Evolutionary conservation across 1,284 basidiomycete species (phyloP).

Genomic region (Trametes pubescens): DNA sequence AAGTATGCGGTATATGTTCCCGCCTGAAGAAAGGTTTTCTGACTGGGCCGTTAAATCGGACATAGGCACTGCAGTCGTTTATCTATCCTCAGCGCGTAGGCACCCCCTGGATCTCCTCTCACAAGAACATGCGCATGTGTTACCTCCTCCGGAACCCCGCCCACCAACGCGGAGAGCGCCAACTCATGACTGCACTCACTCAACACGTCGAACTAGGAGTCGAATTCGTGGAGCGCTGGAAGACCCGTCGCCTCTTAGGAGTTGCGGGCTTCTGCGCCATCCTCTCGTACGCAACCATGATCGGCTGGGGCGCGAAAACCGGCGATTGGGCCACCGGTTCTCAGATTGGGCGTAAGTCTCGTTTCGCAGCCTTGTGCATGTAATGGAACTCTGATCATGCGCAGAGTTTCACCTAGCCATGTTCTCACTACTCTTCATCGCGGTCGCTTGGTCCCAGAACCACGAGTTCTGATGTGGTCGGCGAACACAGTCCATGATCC

Average conservation of each 20-base stretch:
- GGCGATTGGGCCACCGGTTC: conserved; percentile 28
- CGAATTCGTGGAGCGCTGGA: conserved; percentile 35
- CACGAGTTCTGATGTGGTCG: not conserved
- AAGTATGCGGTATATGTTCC: not conserved
- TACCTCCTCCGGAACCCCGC: conserved; percentile 29
- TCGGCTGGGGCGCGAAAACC: conserved; percentile 18
- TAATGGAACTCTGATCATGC: not conserved
- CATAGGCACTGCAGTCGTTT: conserved; percentile 25
- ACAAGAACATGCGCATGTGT: conserved; percentile 33
- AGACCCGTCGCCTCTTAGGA: conserved; percentile 21
- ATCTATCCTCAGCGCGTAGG: conserved; percentile 35
- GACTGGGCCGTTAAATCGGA: not conserved
- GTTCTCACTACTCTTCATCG: conserved; percentile 1
- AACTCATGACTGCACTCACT: conserved; percentile 30
- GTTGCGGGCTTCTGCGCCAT: conserved; percentile 10
- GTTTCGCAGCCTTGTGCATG: too few relatives aligned
- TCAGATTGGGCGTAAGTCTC: conserved; percentile 27
- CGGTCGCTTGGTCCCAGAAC: not conserved
- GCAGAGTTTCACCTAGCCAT: not conserved
- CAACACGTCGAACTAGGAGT: conserved; percentile 25
- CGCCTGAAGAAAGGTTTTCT: not conserved
- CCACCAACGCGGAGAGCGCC: conserved; percentile 20
- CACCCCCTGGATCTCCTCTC: conserved; percentile 18
- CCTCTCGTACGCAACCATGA: conserved; percentile 17
- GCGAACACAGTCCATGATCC: not conserved